These are phyloP conservation scores for Macrolepiota fuliginosa DNA, from an alignment of 768 basidiomycete species.

Conservation along the genomic window DNA sequence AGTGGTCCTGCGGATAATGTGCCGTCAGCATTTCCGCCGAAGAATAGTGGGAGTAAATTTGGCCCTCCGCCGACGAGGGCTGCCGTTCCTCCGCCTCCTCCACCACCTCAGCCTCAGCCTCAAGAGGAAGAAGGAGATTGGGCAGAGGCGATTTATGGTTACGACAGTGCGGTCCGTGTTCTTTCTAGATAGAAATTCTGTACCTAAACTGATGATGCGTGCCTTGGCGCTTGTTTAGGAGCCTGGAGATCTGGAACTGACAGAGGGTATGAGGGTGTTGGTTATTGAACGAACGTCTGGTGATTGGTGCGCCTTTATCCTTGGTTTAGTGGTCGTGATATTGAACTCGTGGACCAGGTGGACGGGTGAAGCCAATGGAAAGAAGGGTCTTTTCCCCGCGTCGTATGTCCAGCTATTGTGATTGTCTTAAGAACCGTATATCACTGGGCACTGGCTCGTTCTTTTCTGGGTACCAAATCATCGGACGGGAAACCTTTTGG, in stretches of 20 bases:
- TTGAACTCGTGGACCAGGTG: constrained; percentile 44
- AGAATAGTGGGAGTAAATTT: constrained; percentile 36
- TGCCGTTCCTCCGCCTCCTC: constrained; percentile 27
- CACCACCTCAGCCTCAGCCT: constrained; percentile 32
- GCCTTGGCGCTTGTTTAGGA: constrained; percentile 49
- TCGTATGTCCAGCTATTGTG: constrained; percentile 65
- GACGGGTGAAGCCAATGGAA: constrained; percentile 61
- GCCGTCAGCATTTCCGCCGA: constrained; percentile 39
- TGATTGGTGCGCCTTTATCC: constrained; percentile 58
- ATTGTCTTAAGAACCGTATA: constrained; percentile 3
- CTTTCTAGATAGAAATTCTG: background rate
- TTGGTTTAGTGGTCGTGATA: background rate
- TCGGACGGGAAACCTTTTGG: background rate
- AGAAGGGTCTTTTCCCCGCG: constrained; percentile 62
- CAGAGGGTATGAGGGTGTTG: constrained; percentile 55
- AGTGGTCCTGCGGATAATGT: constrained; percentile 10
- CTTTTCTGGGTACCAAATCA: background rate
- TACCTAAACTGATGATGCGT: constrained; percentile 1
- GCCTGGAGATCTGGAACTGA: constrained; percentile 60
- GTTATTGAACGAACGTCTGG: constrained; percentile 67
- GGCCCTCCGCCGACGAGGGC: constrained; percentile 51
- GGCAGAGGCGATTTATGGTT: constrained; percentile 79
- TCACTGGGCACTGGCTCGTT: background rate
- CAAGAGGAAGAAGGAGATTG: constrained; percentile 56
- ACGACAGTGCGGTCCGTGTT: constrained; percentile 52